phyloP scores from a whole-genome alignment of 441 rosid genomes.

The Populus hybrid region DNA sequence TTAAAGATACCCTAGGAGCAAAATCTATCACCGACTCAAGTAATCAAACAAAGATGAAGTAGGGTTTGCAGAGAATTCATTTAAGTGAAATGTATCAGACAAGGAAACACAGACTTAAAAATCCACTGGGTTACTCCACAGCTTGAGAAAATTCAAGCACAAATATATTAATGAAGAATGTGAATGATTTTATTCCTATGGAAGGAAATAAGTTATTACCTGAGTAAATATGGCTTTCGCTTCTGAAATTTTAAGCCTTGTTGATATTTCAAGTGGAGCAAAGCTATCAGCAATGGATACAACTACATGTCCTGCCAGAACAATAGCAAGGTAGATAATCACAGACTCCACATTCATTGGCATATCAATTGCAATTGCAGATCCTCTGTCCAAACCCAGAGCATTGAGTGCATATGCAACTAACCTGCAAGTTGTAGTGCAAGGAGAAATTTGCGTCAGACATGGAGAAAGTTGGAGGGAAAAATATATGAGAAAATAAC shows the following conservation, averaged over 20 bases:
- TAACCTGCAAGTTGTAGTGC: constrained; percentile 45
- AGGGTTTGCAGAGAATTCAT: background rate
- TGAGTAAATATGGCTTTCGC: constrained; percentile 92
- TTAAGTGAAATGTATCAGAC: background rate
- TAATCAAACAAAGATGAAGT: background rate
- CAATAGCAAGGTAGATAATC: constrained; percentile 81
- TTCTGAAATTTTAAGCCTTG: constrained; percentile 76
- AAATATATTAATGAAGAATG: background rate
- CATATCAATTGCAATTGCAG: constrained; percentile 93
- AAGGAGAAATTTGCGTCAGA: constrained; percentile 12
- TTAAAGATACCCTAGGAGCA: background rate
- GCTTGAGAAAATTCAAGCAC: background rate
- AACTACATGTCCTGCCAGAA: constrained; percentile 78
- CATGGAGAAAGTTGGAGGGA: background rate
- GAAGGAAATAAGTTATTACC: constrained; percentile 33
- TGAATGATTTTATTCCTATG: background rate
- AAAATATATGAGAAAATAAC: background rate
- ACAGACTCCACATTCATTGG: constrained; percentile 89
- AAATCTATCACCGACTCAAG: background rate
- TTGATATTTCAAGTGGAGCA: constrained; percentile 76
- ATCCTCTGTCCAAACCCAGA: constrained; percentile 65
- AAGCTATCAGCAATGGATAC: constrained; percentile 99
- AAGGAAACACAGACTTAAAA: background rate
- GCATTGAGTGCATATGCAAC: constrained; percentile 67
- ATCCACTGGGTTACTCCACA: background rate